A percentile compares a stretch with the other conserved stretches of the same genome.
These are phyloP conservation scores for Pseudogymnoascus sp. DNA, from an alignment of 2,329 filamentous ascomycete genomes.

Conservation along the genomic window DNA sequence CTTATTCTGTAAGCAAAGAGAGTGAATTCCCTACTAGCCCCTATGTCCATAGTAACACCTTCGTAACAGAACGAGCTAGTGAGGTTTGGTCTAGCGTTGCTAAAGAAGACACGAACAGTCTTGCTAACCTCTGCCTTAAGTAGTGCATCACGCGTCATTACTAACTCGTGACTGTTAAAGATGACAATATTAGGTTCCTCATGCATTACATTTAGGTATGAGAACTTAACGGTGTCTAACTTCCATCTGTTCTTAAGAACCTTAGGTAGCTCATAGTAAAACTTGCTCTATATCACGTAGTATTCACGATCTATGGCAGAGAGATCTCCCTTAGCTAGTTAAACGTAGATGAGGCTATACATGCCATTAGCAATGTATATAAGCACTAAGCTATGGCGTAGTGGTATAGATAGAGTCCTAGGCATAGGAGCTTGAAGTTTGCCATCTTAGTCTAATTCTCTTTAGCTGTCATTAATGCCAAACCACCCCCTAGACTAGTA, in stretches of 20 bases:
- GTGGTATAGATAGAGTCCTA: constrained; percentile 30
- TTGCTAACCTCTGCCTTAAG: constrained; percentile 27
- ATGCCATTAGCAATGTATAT: constrained; percentile 33
- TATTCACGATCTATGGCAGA: constrained; percentile 29
- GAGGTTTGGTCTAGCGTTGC: constrained; percentile 30
- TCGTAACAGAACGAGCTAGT: constrained; percentile 30
- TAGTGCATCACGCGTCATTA: constrained; percentile 26
- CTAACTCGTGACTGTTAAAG: constrained; percentile 29
- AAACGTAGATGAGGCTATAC: constrained; percentile 32
- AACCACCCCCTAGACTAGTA: constrained; percentile 29
- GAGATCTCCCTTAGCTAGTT: constrained; percentile 26
- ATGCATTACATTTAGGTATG: constrained; percentile 28
- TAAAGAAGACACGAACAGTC: constrained; percentile 30
- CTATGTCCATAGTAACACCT: too few relatives aligned
- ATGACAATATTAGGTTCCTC: constrained; percentile 28
- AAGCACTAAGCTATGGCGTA: constrained; percentile 30
- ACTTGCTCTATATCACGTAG: constrained; percentile 33
- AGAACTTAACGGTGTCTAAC: constrained; percentile 28
- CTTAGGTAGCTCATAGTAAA: constrained; percentile 32
- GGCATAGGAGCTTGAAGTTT: constrained; percentile 26
- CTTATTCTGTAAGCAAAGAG: too few relatives aligned
- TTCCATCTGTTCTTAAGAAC: constrained; percentile 26
- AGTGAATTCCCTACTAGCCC: too few relatives aligned
- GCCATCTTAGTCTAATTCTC: constrained; percentile 29
- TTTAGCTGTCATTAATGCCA: constrained; percentile 28